These are phyloP conservation scores for Apiospora saccharicola DNA, from an alignment of 2,329 filamentous ascomycete species.

Conservation along the genomic window DNA sequence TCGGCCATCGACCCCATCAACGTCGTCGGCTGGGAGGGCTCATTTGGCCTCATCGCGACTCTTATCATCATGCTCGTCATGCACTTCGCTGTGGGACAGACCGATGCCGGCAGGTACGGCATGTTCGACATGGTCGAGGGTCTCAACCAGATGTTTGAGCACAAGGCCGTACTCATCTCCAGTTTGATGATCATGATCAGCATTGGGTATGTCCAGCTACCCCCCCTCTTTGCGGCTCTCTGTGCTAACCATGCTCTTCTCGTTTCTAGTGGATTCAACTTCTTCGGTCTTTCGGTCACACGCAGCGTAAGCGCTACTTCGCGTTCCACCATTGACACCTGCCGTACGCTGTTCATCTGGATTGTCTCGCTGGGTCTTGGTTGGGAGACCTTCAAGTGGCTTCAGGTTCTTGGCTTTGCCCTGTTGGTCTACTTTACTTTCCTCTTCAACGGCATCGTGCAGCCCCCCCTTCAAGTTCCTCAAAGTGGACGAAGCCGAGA, in stretches of 20 bases:
- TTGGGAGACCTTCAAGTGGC: slow-evolving; percentile 98
- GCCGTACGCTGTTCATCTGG: slow-evolving; percentile 98
- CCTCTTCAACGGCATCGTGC: slow-evolving; percentile 93
- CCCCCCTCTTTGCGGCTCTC: neutral
- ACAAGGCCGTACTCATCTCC: slow-evolving; percentile 74
- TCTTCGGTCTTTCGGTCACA: slow-evolving; percentile 95
- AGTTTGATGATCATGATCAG: slow-evolving; percentile 95
- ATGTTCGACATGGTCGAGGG: slow-evolving; percentile 93
- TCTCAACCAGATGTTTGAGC: slow-evolving; percentile 78
- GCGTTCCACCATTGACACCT: slow-evolving; percentile 95
- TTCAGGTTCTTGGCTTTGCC: slow-evolving; percentile 88
- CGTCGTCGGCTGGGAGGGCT: slow-evolving; percentile 94
- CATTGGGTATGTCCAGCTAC: slow-evolving; percentile 74
- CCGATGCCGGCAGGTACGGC: slow-evolving; percentile 75
- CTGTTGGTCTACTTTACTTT: slow-evolving; percentile 96
- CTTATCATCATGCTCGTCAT: slow-evolving; percentile 79
- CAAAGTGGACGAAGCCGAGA: slow-evolving; percentile 55
- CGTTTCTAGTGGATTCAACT: slow-evolving; percentile 85
- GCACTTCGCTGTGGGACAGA: slow-evolving; percentile 79
- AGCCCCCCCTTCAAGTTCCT: slow-evolving; percentile 78
- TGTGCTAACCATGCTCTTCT: neutral
- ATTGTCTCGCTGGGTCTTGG: slow-evolving; percentile 89
- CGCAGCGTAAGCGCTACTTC: slow-evolving; percentile 89
- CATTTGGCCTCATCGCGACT: slow-evolving; percentile 88
- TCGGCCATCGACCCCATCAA: slow-evolving; percentile 77